Base-by-base conservation (phyloP, 805 yeast species). In the Lipomyces kockii region DNA sequence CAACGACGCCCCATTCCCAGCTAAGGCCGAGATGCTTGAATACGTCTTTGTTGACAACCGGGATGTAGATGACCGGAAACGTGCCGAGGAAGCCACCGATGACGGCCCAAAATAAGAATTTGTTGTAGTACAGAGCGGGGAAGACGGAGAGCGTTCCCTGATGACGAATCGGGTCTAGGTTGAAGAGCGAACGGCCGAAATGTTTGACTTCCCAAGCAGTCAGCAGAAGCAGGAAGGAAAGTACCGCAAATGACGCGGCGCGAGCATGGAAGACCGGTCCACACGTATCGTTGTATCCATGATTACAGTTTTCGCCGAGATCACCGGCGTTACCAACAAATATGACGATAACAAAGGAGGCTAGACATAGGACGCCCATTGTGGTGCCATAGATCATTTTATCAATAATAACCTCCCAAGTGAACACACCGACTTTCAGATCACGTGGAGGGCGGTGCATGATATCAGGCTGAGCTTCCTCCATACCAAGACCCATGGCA, bases 151-250 rank as follows among this genome's bases (percentile, higher is more conserved):
- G 65, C 46, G 65, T 56, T 14, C 70, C 64, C 11, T 37, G 54
- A 32, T 90, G 90, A 66, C 87, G 84, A 5, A 49, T 14, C 9
- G 71, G 71, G 37, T 67, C 62, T 14, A 68, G 66, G 90, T 88
- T 88, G 78, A 90, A 90, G 64, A 91, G 80, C 1, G 96, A 90
- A 73, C 87, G 82, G 73, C 88, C 82, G 78, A 87, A 80, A 75
- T 91, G 92, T 66, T 90, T 83, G 71, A 91, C 92, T 79, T 90
- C 95, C 95, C 95, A 91, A 0, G 96, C 96, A 58, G 91, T 81
- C 37, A 91, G 76, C 68, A 91, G 82, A 3, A 94, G 89, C 80
- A 93, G 86, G 95, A 97, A 91, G 1, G 97, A 91, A 88, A 91
- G 87, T 0, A 88, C 85, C 0, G 89, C 90, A 80, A 91, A 91